Base-by-base conservation (phyloP, 2,329 filamentous ascomycete genomes). In the Ophiostoma sp. region DNA sequence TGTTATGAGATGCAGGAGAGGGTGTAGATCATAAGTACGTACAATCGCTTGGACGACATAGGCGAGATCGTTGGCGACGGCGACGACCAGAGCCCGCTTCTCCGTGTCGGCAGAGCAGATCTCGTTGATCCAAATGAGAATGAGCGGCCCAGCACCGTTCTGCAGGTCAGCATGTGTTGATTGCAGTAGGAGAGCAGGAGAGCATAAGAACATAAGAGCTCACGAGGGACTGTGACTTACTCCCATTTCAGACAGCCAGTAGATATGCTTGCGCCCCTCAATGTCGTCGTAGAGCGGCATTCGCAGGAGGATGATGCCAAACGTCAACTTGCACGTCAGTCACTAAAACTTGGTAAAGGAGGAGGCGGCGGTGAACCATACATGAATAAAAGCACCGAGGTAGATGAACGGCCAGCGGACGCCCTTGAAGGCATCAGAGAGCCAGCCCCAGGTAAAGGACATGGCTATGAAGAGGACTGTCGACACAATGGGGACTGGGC, bases 351-450 rank as follows among this genome's bases (percentile, higher is more conserved):
- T 14, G 47, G 7, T 52, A 16, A 52, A 18, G 47, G 47, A n/a
- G 11, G 11, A 52, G 14, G 3, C 14, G n/a, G n/a, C 27, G 47
- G 5, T 16, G 16, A 52, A n/a, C 47, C 58, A 45, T 14, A 78
- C 68, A 75, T 73, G 76, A 38, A 78, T 75, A 9, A 76, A 69
- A 8, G 78, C 78, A 4, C 78, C 78, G 0, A 71, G 58, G 18
- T 79, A 75, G 38, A 80, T 77, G 67, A 80, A 80, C 3, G 78
- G 78, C 75, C 75, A 79, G 7, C 78, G 76, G 4, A 73, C 68
- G 0, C 77, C 78, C 0, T 69, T 72, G 8, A 72, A 73, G 0
- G 75, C 77, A 55, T 79, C 78, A 0, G 77, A 78, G 1, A 78
- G 72, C 76, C 76, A 78, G 4, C 73, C 78, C 78, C 77, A 79